Percentiles rank a stretch among this genome's conserved stretches.
phyloP scores from a whole-genome alignment of 306 rosid genomes.

The Geum urbanum region DNA sequence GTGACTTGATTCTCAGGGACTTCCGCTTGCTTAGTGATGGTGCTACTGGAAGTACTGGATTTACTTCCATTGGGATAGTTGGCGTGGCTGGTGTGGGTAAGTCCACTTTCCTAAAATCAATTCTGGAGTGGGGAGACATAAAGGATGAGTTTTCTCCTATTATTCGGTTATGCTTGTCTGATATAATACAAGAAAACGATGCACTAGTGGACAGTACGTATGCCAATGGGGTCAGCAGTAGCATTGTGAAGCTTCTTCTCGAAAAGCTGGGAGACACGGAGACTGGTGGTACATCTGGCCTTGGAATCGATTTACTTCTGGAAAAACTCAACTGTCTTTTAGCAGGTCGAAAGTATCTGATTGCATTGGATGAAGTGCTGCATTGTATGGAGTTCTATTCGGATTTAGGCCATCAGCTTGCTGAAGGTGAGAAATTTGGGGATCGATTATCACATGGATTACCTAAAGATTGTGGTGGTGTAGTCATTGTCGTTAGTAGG shows the following conservation, averaged over 20 bases:
- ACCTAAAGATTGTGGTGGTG: slow-evolving; percentile 1
- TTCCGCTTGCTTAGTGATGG: not conserved
- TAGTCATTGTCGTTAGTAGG: slow-evolving; percentile 8
- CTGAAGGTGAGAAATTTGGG: not conserved
- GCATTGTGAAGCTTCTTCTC: not conserved
- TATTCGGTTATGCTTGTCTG: slow-evolving; percentile 5
- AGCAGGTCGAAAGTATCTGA: not conserved
- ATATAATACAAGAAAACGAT: not conserved
- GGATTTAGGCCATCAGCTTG: not conserved
- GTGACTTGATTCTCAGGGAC: not conserved
- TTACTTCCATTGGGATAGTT: slow-evolving; percentile 11
- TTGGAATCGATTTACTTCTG: not conserved
- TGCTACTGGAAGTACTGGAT: not conserved
- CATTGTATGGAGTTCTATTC: not conserved
- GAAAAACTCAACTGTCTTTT: not conserved
- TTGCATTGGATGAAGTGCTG: slow-evolving; percentile 6
- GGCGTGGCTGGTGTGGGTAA: slow-evolving; percentile 23
- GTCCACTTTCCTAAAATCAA: not conserved
- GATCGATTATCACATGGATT: not conserved
- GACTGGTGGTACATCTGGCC: not conserved
- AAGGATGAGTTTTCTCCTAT: not conserved
- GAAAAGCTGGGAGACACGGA: not conserved
- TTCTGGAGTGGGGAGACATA: not conserved
- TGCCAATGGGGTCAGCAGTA: too few relatives aligned
- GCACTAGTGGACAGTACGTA: not conserved